Conservation (phyloP, 176 grass and related monocot genomes). For the Triticum turgidum region DNA sequence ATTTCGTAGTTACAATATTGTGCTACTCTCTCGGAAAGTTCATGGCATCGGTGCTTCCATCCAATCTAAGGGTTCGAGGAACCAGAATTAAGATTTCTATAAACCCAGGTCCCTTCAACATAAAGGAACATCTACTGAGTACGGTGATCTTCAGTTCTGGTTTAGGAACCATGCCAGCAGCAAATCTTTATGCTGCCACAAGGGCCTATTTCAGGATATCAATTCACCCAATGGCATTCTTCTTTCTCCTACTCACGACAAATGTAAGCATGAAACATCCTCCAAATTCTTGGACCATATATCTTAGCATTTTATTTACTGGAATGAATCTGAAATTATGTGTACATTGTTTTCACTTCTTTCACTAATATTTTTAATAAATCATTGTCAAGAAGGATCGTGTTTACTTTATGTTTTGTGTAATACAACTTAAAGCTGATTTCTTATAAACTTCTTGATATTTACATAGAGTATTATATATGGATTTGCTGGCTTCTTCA, state of each 20-base stretch:
- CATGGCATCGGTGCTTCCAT: slow-evolving; percentile 21
- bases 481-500: slow-evolving; percentile 3
- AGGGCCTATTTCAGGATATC: slow-evolving; percentile 3
- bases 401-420: background rate
- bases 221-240: background rate
- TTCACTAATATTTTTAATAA: background rate
- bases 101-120: slow-evolving; percentile 30
- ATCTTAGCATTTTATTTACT: background rate
- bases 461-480: background rate
- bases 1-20: background rate
- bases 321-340: background rate
- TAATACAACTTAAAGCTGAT: background rate
- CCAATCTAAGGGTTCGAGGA: background rate
- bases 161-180: background rate
- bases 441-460: background rate
- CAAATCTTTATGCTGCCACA: background rate
- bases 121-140: slow-evolving; percentile 32
- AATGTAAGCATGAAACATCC: background rate
- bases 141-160: background rate
- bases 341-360: background rate
- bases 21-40: background rate
- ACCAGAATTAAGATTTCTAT: background rate
- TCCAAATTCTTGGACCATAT: background rate
- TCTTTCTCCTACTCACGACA: background rate
- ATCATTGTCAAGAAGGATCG: background rate